Evolutionary conservation across 2,329 filamentous ascomycete species (phyloP).

Genomic region (Fusarium sp.): DNA sequence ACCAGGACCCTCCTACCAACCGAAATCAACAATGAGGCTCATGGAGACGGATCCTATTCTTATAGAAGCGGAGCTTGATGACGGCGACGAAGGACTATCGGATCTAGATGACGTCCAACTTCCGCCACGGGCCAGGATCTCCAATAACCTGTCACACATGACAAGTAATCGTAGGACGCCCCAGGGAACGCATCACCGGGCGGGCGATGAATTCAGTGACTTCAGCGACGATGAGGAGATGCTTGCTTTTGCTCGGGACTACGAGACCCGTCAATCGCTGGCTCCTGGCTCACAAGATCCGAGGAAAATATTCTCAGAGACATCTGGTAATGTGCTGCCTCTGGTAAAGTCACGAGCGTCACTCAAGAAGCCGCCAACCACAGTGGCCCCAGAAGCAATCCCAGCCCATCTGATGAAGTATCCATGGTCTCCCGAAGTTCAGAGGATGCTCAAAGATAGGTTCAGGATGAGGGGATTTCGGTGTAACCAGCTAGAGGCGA

Average conservation of each 20-base stretch:
- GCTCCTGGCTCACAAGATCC: slow-evolving; percentile 40
- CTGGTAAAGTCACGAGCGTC: slow-evolving; percentile 51
- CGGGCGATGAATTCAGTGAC: slow-evolving; percentile 58
- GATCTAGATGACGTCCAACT: slow-evolving; percentile 51
- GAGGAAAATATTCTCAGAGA: slow-evolving; percentile 61
- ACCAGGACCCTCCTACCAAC: slow-evolving; percentile 14
- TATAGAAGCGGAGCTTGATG: slow-evolving; percentile 42
- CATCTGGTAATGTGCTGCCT: slow-evolving; percentile 61
- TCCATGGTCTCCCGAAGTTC: slow-evolving; percentile 89
- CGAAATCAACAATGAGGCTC: slow-evolving; percentile 14
- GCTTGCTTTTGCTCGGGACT: slow-evolving; percentile 65
- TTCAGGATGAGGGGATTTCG: slow-evolving; percentile 91
- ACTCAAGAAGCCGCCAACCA: slow-evolving; percentile 52
- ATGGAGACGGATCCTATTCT: slow-evolving; percentile 12
- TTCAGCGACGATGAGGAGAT: slow-evolving; percentile 66
- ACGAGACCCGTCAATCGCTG: slow-evolving; percentile 59
- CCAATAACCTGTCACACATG: slow-evolving; percentile 16
- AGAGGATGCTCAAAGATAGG: slow-evolving; percentile 80
- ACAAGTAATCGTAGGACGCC: slow-evolving; percentile 30
- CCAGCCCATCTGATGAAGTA: slow-evolving; percentile 71
- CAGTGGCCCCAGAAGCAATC: slow-evolving; percentile 52
- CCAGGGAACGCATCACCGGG: slow-evolving; percentile 39
- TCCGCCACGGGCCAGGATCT: slow-evolving; percentile 23
- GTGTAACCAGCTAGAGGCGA: slow-evolving; percentile 92
- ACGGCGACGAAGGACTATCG: slow-evolving; percentile 48